These are phyloP conservation scores for Coemansia sp. DNA, from an alignment of 192 early-diverging fungal species.

Conservation along the genomic window DNA sequence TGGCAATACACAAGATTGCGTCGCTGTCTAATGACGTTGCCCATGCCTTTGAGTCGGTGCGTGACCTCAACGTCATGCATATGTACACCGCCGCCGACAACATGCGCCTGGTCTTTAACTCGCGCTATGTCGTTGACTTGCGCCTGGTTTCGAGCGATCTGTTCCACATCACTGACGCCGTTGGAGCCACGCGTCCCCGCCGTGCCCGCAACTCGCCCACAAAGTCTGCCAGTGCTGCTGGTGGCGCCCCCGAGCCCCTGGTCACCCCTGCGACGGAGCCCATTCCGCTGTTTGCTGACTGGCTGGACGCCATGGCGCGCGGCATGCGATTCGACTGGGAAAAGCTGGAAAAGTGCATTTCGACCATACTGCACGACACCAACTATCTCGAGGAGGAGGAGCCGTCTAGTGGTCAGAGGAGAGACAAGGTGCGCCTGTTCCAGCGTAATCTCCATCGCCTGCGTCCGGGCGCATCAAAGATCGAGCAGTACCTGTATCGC, in stretches of 20 bases:
- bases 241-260: constrained; percentile 30
- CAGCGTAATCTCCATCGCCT: constrained; percentile 43
- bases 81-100: constrained; percentile 56
- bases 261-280: constrained; percentile 46
- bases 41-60: constrained; percentile 33
- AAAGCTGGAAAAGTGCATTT: constrained; percentile 28
- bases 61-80: constrained; percentile 42
- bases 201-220: neutral
- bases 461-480: constrained; percentile 34
- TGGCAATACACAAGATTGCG: constrained; percentile 32
- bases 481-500: constrained; percentile 34
- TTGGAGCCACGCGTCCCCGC: constrained; percentile 18
- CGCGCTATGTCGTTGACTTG: constrained; percentile 48
- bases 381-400: constrained; percentile 1
- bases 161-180: constrained; percentile 43
- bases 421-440: constrained; percentile 23
- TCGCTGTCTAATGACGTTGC: constrained; percentile 11
- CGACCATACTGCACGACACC: neutral
- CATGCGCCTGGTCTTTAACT: constrained; percentile 52
- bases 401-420: neutral
- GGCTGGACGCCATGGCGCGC: constrained; percentile 46
- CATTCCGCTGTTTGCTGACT: constrained; percentile 48
- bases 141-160: constrained; percentile 41
- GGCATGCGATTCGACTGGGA: constrained; percentile 45
- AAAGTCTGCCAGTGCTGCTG: neutral